phyloP scores from a whole-genome alignment of 768 basidiomycete genomes.

The Thelephora aurantiotincta region DNA sequence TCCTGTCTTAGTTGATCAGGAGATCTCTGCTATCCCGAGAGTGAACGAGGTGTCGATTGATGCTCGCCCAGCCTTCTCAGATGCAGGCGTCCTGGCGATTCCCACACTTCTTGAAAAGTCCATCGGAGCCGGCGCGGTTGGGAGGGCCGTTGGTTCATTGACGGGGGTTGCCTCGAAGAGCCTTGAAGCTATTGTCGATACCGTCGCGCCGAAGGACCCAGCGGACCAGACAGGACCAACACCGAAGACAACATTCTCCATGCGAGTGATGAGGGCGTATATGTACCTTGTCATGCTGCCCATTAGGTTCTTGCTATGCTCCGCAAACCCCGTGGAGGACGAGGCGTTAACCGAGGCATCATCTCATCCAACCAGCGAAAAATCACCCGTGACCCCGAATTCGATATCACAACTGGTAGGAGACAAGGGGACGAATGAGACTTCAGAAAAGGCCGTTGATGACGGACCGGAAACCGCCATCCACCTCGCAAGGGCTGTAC shows the following conservation, averaged over 20 bases:
- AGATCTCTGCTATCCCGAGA: conserved; percentile 26
- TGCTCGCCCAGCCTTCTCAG: conserved; percentile 33
- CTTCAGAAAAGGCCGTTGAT: no score
- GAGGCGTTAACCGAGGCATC: no score
- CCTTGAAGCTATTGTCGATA: conserved; percentile 9
- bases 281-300: conserved; percentile 18
- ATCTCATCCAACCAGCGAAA: no score
- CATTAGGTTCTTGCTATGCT: conserved; percentile 19
- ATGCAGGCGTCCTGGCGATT: conserved; percentile 32
- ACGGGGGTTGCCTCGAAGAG: conserved; percentile 2
- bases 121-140: conserved; percentile 14
- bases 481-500: no score
- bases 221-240: conserved; percentile 4
- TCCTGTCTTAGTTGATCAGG: conserved; percentile 22
- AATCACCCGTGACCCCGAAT: no score
- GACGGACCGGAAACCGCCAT: no score
- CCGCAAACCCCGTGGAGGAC: background rate
- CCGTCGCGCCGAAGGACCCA: conserved; percentile 4
- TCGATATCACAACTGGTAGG: no score
- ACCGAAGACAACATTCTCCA: conserved; percentile 14
- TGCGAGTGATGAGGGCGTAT: conserved; percentile 18
- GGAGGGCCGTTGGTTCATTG: conserved; percentile 11
- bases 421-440: no score
- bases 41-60: conserved; percentile 31
- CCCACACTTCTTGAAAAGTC: conserved; percentile 19